Evolutionary conservation across 2,329 filamentous ascomycete genomes (phyloP), one percentile per base, ranked within the genome.

Genomic region (Aspergillus brunneoviolaceus): DNA sequence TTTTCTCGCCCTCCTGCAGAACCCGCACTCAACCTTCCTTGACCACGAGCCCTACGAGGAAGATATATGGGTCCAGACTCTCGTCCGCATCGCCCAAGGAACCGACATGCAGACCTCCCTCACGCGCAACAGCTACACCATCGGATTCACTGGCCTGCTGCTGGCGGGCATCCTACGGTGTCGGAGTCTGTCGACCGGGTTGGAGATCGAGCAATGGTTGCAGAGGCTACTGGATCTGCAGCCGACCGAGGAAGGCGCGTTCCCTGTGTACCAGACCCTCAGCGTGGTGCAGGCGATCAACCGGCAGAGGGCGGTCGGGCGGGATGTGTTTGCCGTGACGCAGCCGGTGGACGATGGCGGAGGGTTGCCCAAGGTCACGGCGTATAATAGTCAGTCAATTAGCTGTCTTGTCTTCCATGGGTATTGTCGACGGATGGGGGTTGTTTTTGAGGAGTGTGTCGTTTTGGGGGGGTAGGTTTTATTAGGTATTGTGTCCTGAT

Each of bases 341-440:
- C 61, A 63, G 47, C 58, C 62, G 2, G 52, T 65, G 12, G 67
- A 70, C 49, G 68, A 70, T 39, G 66, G 59, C 1, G 61, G 61
- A 9, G 69, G 68, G 4, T 47, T 27, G 4, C 69, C 68, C 0
- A 71, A 70, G 49, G 51, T 70, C 16, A 62, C 60, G 12, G 55
- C 54, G 1, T 70, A 70, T 51, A 70, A 69, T 35, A 71, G 69
- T 35, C 68, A 71, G 52, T 49, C 50, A 0, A 70, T 70, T 11
- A 49, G 29, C 35, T 58, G 14, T 4, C 47, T 71, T 6, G 21
- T 69, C 51, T 56, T 69, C 10, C 62, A 70, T 64, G 65, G 69
- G 33, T 67, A 35, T 49, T 31, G 21, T 12, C 33, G 33, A 16
- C 11, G 5, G 33, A 16, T 2, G 12, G 33, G 33, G 11, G 33